A percentile compares a stretch with the other conserved stretches of the same genome.
Conservation (phyloP, 805 yeast genomes). For the Wickerhamomyces rabaulensis region DNA sequence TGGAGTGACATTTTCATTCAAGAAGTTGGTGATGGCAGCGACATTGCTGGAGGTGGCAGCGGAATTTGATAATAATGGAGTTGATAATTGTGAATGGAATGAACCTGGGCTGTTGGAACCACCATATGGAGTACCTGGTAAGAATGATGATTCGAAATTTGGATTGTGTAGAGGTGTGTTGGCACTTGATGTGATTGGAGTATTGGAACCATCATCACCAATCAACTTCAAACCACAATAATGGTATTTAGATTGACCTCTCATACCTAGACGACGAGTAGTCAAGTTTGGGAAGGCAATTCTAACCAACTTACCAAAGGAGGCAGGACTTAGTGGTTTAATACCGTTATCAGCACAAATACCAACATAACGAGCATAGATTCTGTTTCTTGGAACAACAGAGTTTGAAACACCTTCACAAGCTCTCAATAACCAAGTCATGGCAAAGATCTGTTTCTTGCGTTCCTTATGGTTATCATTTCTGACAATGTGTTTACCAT, state of each 20-base stretch:
- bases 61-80: conserved; percentile 12
- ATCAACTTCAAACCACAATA: conserved; percentile 66
- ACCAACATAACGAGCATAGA: conserved; percentile 62
- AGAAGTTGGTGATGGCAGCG: conserved; percentile 10
- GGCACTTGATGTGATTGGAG: conserved; percentile 20
- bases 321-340: conserved; percentile 66
- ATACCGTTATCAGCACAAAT: conserved; percentile 49
- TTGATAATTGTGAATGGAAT: conserved; percentile 21
- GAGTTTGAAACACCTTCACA: conserved; percentile 47
- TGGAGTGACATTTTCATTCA: conserved; percentile 13
- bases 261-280: conserved; percentile 69
- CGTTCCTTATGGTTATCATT: conserved; percentile 40
- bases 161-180: conserved; percentile 22
- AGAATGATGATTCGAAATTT: conserved; percentile 19
- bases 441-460: conserved; percentile 73
- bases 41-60: conserved; percentile 5
- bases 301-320: conserved; percentile 69
- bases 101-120: conserved; percentile 24
- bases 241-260: conserved; percentile 78
- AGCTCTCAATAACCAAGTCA: conserved; percentile 70
- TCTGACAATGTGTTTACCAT: conserved; percentile 15
- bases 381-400: conserved; percentile 58
- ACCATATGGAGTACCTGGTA: conserved; percentile 25
- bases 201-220: conserved; percentile 25
- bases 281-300: conserved; percentile 57